Conservation (phyloP, 345 rosid genomes). For the Populus tremula region DNA sequence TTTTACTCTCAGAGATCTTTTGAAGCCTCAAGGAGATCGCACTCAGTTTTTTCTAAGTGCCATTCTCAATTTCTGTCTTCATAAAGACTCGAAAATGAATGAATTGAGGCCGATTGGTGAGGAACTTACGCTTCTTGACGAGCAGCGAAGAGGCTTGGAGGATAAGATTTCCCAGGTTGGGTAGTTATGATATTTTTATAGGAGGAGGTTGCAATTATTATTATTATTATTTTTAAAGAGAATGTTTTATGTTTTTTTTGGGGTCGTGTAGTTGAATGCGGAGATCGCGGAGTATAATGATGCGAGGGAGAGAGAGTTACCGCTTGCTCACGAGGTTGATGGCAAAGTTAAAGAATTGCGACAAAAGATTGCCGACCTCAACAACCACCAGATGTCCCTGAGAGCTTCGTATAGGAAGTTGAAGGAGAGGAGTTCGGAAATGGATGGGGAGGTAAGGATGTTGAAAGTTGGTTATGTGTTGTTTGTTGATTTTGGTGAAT, state of each 20-base stretch:
- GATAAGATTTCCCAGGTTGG: constrained; percentile 65
- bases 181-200: background rate
- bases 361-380: constrained; percentile 58
- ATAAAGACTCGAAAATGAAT: constrained; percentile 72
- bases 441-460: constrained; percentile 59
- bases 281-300: constrained; percentile 64
- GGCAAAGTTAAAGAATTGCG: constrained; percentile 57
- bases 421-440: constrained; percentile 58
- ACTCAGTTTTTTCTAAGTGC: constrained; percentile 73
- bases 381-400: constrained; percentile 70
- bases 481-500: background rate
- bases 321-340: constrained; percentile 67
- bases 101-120: constrained; percentile 47
- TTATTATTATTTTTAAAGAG: too few species aligned
- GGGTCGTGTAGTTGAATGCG: constrained; percentile 55
- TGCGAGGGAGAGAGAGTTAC: constrained; percentile 63
- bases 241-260: constrained; percentile 11
- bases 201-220: too few species aligned
- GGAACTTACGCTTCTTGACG: constrained; percentile 64
- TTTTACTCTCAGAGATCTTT: constrained; percentile 63
- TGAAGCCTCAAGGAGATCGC: constrained; percentile 55
- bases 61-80: constrained; percentile 72
- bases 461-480: background rate
- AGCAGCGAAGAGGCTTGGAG: constrained; percentile 62
- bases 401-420: constrained; percentile 50